Evolutionary conservation across 2,329 filamentous ascomycete species (phyloP), one percentile per base, ranked within the genome.

Genomic region (Hypomyces perniciosus): DNA sequence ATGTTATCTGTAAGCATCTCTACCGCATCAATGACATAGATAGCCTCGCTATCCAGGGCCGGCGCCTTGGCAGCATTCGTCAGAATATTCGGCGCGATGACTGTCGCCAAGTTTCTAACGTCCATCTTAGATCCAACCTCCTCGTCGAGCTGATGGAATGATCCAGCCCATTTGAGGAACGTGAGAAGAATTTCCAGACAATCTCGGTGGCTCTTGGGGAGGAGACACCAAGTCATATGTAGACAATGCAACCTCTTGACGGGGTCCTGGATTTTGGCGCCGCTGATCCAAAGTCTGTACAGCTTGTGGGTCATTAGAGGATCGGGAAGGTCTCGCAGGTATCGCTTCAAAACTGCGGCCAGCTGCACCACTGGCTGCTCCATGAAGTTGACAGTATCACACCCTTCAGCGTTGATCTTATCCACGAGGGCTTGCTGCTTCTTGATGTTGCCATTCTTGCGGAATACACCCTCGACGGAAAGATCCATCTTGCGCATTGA

Each of bases 401-500:
- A 88, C 39, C 90, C 92, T 48, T 90, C 86, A 41, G 82, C 82
- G 67, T 99, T 93, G 57, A 99, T 90, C 60, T 85, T 77, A 50
- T 95, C 89, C 37, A 90, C 85, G 6, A 95, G 76, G 55, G 96
- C 91, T 59, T 88, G 89, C 41, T 96, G 77, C 59, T 91, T 88
- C 68, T 93, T 92, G 72, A 99, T 96, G 68, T 97, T 99, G 61
- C 93, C 93, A 62, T 97, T 99, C 78, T 99, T 99, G 60, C 93
- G 85, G 81, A 99, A 99, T 26, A 99, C 91, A 61, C 93, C 93
- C 69, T 99, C 93, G 1, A 99, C 90, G 2, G 92, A 97, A 74
- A 99, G 90, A 68, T 99, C 93, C 90, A 99, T 97, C 69, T 92
- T 93, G 61, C 91, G 85, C 89, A 99, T 96, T 9, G 91, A 90